These are phyloP conservation scores for Mycena metata DNA, from an alignment of 768 basidiomycete species.

Conservation along the genomic window DNA sequence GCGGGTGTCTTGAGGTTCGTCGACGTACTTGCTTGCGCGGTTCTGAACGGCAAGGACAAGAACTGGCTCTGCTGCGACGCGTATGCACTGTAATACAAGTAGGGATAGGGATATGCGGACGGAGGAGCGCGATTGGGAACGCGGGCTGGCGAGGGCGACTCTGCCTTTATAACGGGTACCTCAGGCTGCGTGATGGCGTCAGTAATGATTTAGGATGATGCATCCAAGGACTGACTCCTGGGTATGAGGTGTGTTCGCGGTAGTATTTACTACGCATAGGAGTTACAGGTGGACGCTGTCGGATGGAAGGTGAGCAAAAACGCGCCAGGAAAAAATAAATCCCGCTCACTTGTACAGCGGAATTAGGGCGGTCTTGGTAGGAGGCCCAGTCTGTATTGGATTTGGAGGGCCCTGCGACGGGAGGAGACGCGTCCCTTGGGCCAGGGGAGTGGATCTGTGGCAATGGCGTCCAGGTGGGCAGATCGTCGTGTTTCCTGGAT, in stretches of 20 bases:
- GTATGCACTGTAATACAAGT: conserved; percentile 49
- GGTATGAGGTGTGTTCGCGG: conserved; percentile 62
- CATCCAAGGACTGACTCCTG: conserved; percentile 40
- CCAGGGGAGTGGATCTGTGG: conserved; percentile 64
- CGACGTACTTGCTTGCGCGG: conserved; percentile 50
- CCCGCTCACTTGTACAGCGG: conserved; percentile 54
- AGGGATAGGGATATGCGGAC: conserved; percentile 50
- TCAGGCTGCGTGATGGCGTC: conserved; percentile 16
- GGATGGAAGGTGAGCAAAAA: conserved; percentile 8
- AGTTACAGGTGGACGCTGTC: conserved; percentile 59
- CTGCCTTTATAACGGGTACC: conserved; percentile 21
- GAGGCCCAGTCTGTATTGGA: conserved; percentile 70
- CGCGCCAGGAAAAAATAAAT: conserved; percentile 50
- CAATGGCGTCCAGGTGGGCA: conserved; percentile 44
- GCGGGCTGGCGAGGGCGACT: conserved; percentile 49
- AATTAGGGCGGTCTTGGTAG: conserved; percentile 43
- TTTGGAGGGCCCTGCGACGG: conserved; percentile 56
- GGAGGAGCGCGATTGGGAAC: conserved; percentile 30
- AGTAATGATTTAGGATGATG: background rate
- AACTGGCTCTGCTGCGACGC: conserved; percentile 40
- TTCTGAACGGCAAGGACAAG: conserved; percentile 47
- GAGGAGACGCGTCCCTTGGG: conserved; percentile 62
- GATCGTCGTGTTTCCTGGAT: conserved; percentile 59
- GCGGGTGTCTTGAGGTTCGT: conserved; percentile 63
- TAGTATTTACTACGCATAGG: conserved; percentile 75